Percentiles rank a stretch among this genome's conserved stretches.
These are phyloP conservation scores for Begonia masoniana DNA, from an alignment of 306 rosid species.

Conservation along the genomic window DNA sequence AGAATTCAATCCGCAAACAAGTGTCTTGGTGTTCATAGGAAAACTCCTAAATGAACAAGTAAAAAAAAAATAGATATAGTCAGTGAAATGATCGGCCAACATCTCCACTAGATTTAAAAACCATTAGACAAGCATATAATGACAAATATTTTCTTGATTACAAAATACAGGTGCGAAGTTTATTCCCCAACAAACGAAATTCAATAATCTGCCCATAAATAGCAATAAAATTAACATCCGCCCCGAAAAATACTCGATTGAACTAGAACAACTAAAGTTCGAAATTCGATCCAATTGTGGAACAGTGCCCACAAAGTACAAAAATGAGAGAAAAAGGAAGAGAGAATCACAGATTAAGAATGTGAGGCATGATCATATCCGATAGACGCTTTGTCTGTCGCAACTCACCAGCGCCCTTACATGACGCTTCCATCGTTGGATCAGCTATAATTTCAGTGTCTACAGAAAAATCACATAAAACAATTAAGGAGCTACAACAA, in stretches of 20 bases:
- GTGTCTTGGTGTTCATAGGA: background rate
- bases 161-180: too few relatives aligned
- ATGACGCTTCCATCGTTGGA: conserved; percentile 7
- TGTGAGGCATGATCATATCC: conserved; percentile 47
- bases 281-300: too few relatives aligned
- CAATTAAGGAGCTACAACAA: conserved; percentile 1
- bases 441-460: conserved; percentile 12
- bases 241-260: background rate
- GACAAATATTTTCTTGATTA: too few relatives aligned
- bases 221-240: background rate
- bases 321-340: background rate
- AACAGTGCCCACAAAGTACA: too few relatives aligned
- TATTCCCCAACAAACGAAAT: background rate
- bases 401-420: conserved; percentile 16
- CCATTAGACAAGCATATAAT: too few relatives aligned
- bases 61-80: background rate
- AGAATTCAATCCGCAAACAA: background rate
- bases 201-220: background rate
- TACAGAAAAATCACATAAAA: conserved; percentile 1
- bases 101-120: background rate
- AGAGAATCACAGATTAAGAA: conserved; percentile 43
- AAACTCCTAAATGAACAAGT: too few relatives aligned
- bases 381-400: conserved; percentile 12
- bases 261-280: background rate
- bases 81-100: too few relatives aligned